Conservation (phyloP, 2,329 filamentous ascomycete genomes). For the Huntiella bhutanensis region DNA sequence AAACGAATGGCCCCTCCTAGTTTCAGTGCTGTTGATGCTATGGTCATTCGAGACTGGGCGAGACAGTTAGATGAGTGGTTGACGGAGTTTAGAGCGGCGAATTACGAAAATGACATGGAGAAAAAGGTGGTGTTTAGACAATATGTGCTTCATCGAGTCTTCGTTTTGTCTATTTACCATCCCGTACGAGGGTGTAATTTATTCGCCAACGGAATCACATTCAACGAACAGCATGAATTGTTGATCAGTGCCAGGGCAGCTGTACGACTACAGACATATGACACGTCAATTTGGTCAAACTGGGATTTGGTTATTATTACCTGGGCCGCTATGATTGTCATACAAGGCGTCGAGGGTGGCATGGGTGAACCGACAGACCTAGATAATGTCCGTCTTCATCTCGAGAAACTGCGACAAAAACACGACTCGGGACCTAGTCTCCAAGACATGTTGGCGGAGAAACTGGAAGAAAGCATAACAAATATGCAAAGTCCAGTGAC, state of each 20-base stretch:
- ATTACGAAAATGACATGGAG: conserved; percentile 4
- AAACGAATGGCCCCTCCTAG: conserved; percentile 24
- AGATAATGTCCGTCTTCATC: conserved; percentile 16
- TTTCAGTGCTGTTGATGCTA: conserved; percentile 22
- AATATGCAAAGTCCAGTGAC: conserved; percentile 14
- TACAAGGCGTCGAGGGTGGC: conserved; percentile 23
- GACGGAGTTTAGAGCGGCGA: conserved; percentile 19
- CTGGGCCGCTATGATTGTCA: conserved; percentile 25
- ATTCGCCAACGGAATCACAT: conserved; percentile 19
- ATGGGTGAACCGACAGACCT: conserved; percentile 19
- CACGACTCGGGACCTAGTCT: conserved; percentile 16
- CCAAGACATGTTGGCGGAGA: conserved; percentile 14
- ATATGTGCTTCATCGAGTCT: conserved; percentile 23
- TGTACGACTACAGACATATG: conserved; percentile 22
- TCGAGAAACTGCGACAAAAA: conserved; percentile 16
- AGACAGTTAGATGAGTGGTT: conserved; percentile 24
- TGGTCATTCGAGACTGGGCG: conserved; percentile 25
- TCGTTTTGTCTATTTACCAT: conserved; percentile 26
- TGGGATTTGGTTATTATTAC: conserved; percentile 27
- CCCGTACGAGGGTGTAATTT: conserved; percentile 20
- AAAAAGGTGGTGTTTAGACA: conserved; percentile 13
- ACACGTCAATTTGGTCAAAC: conserved; percentile 25
- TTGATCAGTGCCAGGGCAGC: conserved; percentile 23
- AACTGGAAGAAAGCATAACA: conserved; percentile 16
- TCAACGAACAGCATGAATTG: conserved; percentile 23